Conservation (phyloP, 2,329 filamentous ascomycete species). For the Talaromyces sp. region DNA sequence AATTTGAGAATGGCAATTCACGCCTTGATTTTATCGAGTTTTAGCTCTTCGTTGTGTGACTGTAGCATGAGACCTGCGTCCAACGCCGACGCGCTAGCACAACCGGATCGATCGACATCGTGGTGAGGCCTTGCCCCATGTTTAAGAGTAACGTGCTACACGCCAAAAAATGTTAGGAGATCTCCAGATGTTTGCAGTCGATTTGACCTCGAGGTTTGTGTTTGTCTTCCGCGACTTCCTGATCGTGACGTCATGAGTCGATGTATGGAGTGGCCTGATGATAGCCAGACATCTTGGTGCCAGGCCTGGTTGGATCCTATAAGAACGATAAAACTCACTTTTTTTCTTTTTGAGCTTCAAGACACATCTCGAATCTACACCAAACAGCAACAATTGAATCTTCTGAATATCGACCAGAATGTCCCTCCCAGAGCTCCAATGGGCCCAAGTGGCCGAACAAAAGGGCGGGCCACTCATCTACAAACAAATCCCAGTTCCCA, state of each 20-base stretch:
- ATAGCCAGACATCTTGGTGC: background rate
- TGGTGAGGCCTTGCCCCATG: background rate
- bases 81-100: background rate
- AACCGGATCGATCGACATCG: background rate
- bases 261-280: background rate
- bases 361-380: background rate
- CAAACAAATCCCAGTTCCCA: constrained; percentile 68
- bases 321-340: background rate
- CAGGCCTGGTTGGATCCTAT: background rate
- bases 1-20: too few relatives aligned
- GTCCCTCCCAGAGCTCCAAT: constrained; percentile 76
- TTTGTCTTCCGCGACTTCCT: background rate
- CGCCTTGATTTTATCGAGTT: background rate
- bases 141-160: background rate
- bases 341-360: background rate
- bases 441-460: constrained; percentile 86
- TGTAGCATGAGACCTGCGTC: background rate
- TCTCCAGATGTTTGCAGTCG: background rate
- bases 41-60: background rate
- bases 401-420: too few relatives aligned
- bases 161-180: background rate
- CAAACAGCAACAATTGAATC: background rate
- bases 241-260: constrained; percentile 13
- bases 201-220: background rate
- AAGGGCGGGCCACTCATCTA: constrained; percentile 60